Percentiles rank a stretch among this genome's conserved stretches.
Evolutionary conservation across 176 grass and related monocot species (phyloP).

Genomic region (Oryza punctata): DNA sequence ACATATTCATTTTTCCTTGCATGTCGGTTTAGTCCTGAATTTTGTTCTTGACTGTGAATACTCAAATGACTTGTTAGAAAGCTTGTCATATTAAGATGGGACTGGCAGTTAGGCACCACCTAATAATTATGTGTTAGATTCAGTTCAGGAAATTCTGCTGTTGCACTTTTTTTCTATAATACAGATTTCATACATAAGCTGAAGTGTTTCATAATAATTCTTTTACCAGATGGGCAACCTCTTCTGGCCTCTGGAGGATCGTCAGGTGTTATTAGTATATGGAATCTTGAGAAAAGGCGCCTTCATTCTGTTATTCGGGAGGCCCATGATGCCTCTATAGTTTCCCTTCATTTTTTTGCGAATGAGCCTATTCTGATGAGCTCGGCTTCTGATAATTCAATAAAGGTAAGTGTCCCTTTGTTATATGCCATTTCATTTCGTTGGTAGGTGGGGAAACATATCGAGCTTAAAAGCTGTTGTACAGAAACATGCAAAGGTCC

Average conservation of each 20-base stretch:
- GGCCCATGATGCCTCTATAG: slow-evolving; percentile 84
- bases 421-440: not conserved
- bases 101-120: not conserved
- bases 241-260: slow-evolving; percentile 93
- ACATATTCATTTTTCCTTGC: not conserved
- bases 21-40: slow-evolving; percentile 24
- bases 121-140: slow-evolving; percentile 5
- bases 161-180: not conserved
- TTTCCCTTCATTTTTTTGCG: slow-evolving; percentile 89
- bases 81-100: not conserved
- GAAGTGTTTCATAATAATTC: slow-evolving; percentile 30
- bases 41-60: slow-evolving; percentile 1
- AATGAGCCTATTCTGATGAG: slow-evolving; percentile 98
- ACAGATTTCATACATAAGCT: not conserved
- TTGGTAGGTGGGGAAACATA: not conserved
- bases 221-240: slow-evolving; percentile 81
- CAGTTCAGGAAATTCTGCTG: not conserved
- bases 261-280: slow-evolving; percentile 96
- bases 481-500: not conserved
- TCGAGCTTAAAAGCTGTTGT: not conserved
- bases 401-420: slow-evolving; percentile 66
- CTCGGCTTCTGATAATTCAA: slow-evolving; percentile 97
- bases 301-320: slow-evolving; percentile 93
- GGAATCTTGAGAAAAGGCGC: slow-evolving; percentile 93
- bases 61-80: not conserved